Evolutionary conservation across 2,329 filamentous ascomycete genomes (phyloP).

Genomic region (Neopestalotiopsis clavispora): DNA sequence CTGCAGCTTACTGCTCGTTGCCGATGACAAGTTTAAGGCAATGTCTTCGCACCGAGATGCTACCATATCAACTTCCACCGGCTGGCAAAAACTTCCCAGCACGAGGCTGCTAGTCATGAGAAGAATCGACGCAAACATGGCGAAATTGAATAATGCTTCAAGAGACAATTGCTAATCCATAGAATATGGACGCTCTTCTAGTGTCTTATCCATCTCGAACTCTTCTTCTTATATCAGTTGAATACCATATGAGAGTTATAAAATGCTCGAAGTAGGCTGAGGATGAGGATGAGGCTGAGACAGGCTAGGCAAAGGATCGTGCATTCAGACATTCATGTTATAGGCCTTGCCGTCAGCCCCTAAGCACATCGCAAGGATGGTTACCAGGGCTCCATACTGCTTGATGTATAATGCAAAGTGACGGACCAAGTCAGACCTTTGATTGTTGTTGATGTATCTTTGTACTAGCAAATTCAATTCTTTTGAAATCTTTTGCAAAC

Average conservation of each 20-base stretch:
- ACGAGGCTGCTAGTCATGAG: neutral
- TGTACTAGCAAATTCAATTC: no score
- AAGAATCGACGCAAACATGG: neutral
- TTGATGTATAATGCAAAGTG: no score
- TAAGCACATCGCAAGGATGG: neutral
- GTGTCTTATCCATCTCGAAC: no score
- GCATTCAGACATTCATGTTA: neutral
- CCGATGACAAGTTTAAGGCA: neutral
- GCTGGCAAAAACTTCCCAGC: neutral
- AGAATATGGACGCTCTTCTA: no score
- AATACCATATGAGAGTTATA: neutral
- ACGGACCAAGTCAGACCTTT: no score
- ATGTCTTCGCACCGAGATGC: neutral
- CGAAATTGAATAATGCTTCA: no score
- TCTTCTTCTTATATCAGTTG: no score
- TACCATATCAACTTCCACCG: neutral
- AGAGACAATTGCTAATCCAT: no score
- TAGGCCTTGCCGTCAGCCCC: neutral
- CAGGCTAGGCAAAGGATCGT: neutral
- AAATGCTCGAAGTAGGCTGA: neutral
- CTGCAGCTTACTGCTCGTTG: constrained; percentile 12
- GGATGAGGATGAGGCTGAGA: neutral
- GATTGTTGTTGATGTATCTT: no score
- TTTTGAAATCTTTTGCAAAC: no score
- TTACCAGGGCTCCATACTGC: neutral